Conservation (phyloP, 2,329 filamentous ascomycete species). For the Colletotrichum truncatum region DNA sequence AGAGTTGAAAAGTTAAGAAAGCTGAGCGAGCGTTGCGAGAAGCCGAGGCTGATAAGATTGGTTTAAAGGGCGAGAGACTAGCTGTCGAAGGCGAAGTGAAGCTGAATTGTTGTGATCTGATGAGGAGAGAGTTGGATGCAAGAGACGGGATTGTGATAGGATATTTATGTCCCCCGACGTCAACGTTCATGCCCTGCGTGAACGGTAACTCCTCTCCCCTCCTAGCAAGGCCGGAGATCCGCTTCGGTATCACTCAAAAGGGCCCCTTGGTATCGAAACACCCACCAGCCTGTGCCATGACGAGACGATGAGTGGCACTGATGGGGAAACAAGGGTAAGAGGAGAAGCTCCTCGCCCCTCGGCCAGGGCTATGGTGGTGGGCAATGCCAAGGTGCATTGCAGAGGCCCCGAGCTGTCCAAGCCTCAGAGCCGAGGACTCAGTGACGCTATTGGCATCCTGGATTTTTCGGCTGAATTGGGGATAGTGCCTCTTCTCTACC, state of each 20-base stretch:
- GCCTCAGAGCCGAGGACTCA: conserved; percentile 22
- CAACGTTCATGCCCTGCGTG: conserved; percentile 3
- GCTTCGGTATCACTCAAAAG: conserved; percentile 3
- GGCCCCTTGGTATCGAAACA: conserved; percentile 21
- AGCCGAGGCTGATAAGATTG: conserved; percentile 26
- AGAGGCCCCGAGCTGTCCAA: conserved; percentile 29
- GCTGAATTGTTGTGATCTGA: conserved; percentile 21
- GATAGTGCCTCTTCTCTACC: neutral
- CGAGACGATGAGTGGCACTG: conserved; percentile 12
- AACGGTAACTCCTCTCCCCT: neutral
- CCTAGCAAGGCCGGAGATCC: conserved; percentile 20
- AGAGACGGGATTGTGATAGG: conserved; percentile 27
- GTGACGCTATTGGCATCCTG: conserved; percentile 22
- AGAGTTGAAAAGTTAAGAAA: neutral
- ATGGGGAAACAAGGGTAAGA: neutral
- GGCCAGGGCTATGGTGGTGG: conserved; percentile 22
- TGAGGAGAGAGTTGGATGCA: neutral
- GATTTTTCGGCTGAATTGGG: neutral
- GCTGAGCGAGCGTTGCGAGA: conserved; percentile 13
- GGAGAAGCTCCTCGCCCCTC: neutral
- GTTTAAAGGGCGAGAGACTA: conserved; percentile 26
- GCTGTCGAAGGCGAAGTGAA: conserved; percentile 31
- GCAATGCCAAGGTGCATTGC: conserved; percentile 26
- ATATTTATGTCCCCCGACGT: conserved; percentile 26
- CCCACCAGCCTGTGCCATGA: conserved; percentile 15